phyloP scores from a whole-genome alignment of 78 protist genomes.

The Dictyostelium purpureum region DNA sequence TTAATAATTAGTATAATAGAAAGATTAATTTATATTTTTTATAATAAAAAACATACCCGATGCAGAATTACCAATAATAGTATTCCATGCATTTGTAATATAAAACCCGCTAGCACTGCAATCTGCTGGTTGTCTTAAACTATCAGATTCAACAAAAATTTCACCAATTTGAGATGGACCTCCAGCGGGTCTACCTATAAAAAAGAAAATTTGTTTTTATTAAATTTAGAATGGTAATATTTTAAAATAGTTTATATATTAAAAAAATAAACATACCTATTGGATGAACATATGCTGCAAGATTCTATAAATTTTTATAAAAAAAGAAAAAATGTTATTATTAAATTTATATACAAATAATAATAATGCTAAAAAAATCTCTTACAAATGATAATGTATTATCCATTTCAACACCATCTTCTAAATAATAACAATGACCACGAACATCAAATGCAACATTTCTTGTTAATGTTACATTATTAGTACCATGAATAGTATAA shows the following conservation, averaged over 20 bases:
- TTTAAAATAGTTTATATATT: too few relatives aligned
- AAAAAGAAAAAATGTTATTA: too few relatives aligned
- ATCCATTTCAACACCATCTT: constrained; percentile 86
- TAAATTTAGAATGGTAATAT: too few relatives aligned
- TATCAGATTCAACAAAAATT: not conserved
- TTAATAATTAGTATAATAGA: too few relatives aligned
- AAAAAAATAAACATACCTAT: too few relatives aligned
- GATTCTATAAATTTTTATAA: too few relatives aligned
- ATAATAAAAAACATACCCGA: constrained; percentile 15
- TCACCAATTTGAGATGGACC: constrained; percentile 43
- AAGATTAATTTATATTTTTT: too few relatives aligned
- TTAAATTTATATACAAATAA: too few relatives aligned
- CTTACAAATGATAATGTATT: constrained; percentile 69
- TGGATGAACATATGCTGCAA: constrained; percentile 72
- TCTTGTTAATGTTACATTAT: constrained; percentile 24
- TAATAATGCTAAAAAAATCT: too few relatives aligned
- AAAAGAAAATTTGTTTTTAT: too few relatives aligned
- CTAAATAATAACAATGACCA: constrained; percentile 86
- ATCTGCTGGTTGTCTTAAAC: constrained; percentile 57
- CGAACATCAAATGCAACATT: constrained; percentile 79
- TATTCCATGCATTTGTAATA: constrained; percentile 66
- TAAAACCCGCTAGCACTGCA: constrained; percentile 21
- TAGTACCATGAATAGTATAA: constrained; percentile 82
- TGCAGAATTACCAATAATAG: constrained; percentile 86
- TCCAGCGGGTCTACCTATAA: constrained; percentile 10